These are phyloP conservation scores for Neurospora sp. DNA, from an alignment of 495 filamentous ascomycete genomes.

Conservation along the genomic window DNA sequence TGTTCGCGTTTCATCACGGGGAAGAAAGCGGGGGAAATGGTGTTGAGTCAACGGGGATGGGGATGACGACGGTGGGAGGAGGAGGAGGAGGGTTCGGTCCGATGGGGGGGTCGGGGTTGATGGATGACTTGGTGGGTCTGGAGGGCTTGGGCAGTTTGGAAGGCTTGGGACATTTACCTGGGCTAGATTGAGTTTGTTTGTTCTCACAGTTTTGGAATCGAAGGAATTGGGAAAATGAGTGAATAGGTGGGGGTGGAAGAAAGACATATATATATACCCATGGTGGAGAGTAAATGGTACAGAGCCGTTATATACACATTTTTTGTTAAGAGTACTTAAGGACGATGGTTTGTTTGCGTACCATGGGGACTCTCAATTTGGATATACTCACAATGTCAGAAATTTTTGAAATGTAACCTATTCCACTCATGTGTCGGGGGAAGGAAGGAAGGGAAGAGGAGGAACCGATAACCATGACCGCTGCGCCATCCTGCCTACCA, in stretches of 20 bases:
- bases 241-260: no score
- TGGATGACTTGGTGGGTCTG: constrained; percentile 11
- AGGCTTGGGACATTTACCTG: constrained; percentile 19
- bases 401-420: background rate
- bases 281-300: background rate
- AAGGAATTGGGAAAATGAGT: background rate
- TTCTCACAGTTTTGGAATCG: background rate
- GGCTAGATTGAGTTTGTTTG: constrained; percentile 12
- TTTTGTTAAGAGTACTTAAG: background rate
- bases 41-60: background rate
- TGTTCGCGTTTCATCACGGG: background rate
- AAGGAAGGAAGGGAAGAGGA: background rate
- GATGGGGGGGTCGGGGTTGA: constrained; percentile 1
- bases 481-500: background rate
- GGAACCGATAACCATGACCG: background rate
- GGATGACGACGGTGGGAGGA: background rate
- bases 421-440: background rate
- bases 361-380: background rate
- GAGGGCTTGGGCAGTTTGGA: constrained; percentile 17
- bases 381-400: background rate
- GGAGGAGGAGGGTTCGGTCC: constrained; percentile 2
- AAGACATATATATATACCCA: background rate
- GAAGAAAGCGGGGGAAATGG: background rate
- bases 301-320: background rate
- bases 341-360: background rate